phyloP scores from a whole-genome alignment of 176 grass and related monocot genomes.

The Zoysia pacifica region DNA sequence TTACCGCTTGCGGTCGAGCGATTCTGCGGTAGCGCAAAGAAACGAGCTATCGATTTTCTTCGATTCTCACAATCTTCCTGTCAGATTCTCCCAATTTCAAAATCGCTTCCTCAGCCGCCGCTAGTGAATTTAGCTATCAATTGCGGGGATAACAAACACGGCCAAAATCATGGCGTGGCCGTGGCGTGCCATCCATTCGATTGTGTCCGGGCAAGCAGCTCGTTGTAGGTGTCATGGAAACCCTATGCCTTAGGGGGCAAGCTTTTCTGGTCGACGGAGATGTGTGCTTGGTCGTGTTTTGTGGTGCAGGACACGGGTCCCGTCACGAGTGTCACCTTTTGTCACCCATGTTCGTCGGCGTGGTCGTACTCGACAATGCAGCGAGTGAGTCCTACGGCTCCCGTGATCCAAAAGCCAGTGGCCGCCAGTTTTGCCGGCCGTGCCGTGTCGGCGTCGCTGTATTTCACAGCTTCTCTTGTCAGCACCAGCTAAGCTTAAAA shows the following conservation, averaged over 20 bases:
- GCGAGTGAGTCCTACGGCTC: neutral
- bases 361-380: neutral
- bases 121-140: no score
- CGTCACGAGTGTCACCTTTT: constrained; percentile 31
- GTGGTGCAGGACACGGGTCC: constrained; percentile 39
- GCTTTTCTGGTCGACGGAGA: constrained; percentile 30
- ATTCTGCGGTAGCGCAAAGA: no score
- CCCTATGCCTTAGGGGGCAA: constrained; percentile 34
- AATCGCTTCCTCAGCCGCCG: no score
- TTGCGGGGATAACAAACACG: no score
- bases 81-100: no score
- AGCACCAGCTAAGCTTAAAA: no score
- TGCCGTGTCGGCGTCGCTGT: neutral
- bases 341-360: neutral
- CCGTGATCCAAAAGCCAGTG: neutral
- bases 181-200: neutral
- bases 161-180: no score
- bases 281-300: constrained; percentile 13
- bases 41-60: no score
- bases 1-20: no score
- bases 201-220: neutral
- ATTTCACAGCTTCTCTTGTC: neutral
- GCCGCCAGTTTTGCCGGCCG: neutral
- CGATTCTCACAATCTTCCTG: no score
- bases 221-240: constrained; percentile 11